These are phyloP conservation scores for Colletotrichum chlorophyti DNA, from an alignment of 2,329 filamentous ascomycete species.

Conservation along the genomic window DNA sequence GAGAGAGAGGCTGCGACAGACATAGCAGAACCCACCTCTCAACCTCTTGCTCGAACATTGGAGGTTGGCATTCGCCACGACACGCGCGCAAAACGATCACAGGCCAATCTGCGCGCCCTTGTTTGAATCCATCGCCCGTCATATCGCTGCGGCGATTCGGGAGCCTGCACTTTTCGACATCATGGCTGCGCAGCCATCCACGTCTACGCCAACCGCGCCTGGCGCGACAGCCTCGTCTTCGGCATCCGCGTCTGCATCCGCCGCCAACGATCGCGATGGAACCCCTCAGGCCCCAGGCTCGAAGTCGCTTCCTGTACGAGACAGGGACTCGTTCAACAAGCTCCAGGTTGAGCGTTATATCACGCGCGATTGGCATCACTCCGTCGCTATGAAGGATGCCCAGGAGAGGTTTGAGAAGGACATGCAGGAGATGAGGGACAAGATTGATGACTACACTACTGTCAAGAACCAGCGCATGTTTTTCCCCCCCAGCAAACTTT, in stretches of 20 bases:
- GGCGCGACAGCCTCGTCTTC: slow-evolving; percentile 40
- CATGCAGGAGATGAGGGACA: slow-evolving; percentile 68
- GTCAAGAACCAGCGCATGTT: slow-evolving; percentile 61
- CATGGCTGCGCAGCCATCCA: slow-evolving; percentile 54
- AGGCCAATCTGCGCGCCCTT: slow-evolving; percentile 8
- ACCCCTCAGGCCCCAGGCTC: slow-evolving; percentile 25
- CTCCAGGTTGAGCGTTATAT: slow-evolving; percentile 62
- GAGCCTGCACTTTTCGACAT: slow-evolving; percentile 37
- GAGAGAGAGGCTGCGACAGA: slow-evolving; percentile 24
- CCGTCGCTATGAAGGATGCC: slow-evolving; percentile 57
- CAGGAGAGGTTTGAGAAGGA: slow-evolving; percentile 62
- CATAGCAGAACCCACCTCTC: slow-evolving; percentile 26
- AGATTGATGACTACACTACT: slow-evolving; percentile 73
- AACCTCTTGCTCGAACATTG: slow-evolving; percentile 14
- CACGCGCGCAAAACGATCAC: slow-evolving; percentile 17
- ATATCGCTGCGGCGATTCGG: slow-evolving; percentile 46
- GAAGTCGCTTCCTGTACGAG: slow-evolving; percentile 50
- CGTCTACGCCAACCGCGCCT: slow-evolving; percentile 34
- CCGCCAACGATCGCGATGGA: slow-evolving; percentile 28
- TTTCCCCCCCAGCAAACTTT: slow-evolving; percentile 65
- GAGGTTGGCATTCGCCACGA: slow-evolving; percentile 27
- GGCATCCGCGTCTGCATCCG: slow-evolving; percentile 37
- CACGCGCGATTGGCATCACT: slow-evolving; percentile 60
- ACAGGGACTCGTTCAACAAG: slow-evolving; percentile 62
- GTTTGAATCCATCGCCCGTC: slow-evolving; percentile 30